phyloP scores from a whole-genome alignment of 768 basidiomycete genomes.

The Russula earlei region DNA sequence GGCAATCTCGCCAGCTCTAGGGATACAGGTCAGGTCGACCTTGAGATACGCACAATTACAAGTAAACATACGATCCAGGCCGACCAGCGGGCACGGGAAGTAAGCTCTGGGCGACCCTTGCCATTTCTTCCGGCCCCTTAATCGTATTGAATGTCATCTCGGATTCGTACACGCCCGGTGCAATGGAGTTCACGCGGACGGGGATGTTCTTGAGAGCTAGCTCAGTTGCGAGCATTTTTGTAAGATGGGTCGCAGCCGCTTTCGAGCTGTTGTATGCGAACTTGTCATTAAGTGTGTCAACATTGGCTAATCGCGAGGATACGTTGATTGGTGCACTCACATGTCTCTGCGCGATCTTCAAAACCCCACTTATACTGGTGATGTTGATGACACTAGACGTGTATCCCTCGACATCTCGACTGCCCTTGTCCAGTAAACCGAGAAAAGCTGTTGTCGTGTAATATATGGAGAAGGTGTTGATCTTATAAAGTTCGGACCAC shows the following conservation, averaged over 20 bases:
- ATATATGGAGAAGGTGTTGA: conserved; percentile 71
- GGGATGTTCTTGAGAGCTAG: conserved; percentile 57
- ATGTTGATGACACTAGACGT: conserved; percentile 66
- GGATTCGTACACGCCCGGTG: conserved; percentile 68
- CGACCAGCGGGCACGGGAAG: conserved; percentile 51
- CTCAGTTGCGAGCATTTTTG: conserved; percentile 68
- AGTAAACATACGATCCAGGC: conserved; percentile 52
- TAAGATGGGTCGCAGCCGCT: conserved; percentile 68
- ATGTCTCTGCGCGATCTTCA: conserved; percentile 66
- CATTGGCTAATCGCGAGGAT: not conserved
- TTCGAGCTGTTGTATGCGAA: conserved; percentile 79
- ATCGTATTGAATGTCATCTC: conserved; percentile 61
- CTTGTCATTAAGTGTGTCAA: conserved; percentile 33
- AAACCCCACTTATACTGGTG: conserved; percentile 66
- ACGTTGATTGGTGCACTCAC: conserved; percentile 33
- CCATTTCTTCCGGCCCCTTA: conserved; percentile 34
- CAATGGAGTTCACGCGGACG: conserved; percentile 62
- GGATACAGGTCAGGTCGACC: not conserved
- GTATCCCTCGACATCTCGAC: conserved; percentile 46
- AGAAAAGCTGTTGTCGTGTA: conserved; percentile 72
- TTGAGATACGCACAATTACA: not conserved
- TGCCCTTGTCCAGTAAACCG: conserved; percentile 64
- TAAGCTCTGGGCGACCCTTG: conserved; percentile 52
- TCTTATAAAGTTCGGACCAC: conserved; percentile 52
- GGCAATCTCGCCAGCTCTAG: conserved; percentile 61